Conservation (phyloP, 768 basidiomycete species). For the Macrolepiota fuliginosa region DNA sequence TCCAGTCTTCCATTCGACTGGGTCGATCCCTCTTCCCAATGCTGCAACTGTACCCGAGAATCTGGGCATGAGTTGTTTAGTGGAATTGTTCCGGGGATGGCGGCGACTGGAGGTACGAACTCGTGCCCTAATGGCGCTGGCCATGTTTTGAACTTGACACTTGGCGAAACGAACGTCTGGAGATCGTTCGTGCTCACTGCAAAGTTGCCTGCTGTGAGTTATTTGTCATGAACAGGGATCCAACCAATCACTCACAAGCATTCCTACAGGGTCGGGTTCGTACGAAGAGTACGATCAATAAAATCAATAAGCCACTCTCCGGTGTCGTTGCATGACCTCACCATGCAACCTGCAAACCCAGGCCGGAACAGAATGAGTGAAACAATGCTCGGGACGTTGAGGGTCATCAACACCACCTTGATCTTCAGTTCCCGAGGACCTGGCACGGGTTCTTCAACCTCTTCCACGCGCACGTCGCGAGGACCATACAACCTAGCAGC, state of each 20-base stretch:
- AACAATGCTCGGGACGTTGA: neutral
- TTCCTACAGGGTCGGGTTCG: neutral
- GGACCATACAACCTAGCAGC: slow-evolving; percentile 45
- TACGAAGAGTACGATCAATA: neutral
- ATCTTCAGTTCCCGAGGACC: slow-evolving; percentile 40
- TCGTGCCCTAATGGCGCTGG: slow-evolving; percentile 7
- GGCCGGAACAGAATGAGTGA: neutral
- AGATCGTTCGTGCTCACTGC: slow-evolving; percentile 8
- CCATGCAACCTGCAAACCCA: slow-evolving; percentile 24
- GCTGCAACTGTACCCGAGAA: slow-evolving; percentile 34
- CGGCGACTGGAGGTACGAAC: neutral
- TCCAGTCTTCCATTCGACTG: slow-evolving; percentile 28
- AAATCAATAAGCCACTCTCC: neutral
- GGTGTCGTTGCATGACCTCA: slow-evolving; percentile 13
- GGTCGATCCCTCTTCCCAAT: slow-evolving; percentile 30
- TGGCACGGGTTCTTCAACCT: slow-evolving; percentile 34
- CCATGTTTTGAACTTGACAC: slow-evolving; percentile 3
- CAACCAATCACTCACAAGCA: neutral
- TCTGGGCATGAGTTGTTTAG: slow-evolving; percentile 15
- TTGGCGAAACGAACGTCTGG: neutral
- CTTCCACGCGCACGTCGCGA: slow-evolving; percentile 41
- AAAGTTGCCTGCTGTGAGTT: neutral
- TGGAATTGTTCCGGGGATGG: neutral
- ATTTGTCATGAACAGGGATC: neutral
- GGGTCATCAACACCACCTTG: slow-evolving; percentile 27